A percentile compares a stretch with the other conserved stretches of the same genome.
phyloP scores from a whole-genome alignment of 345 rosid genomes.

The Ailanthus altissimus region DNA sequence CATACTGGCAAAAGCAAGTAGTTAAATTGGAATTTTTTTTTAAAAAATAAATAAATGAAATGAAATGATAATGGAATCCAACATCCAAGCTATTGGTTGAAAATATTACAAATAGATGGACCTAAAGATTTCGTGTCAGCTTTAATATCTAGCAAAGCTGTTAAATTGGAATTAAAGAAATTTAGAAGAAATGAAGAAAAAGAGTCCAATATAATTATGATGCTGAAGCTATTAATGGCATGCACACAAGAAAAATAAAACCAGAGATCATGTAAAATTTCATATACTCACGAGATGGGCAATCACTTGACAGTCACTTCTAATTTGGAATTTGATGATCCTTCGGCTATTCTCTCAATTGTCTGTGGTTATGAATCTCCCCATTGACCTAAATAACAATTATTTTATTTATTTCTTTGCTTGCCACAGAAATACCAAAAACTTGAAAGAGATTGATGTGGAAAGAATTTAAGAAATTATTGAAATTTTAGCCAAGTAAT shows the following conservation, averaged over 20 bases:
- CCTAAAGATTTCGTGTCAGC: not conserved
- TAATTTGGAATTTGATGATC: constrained; percentile 70
- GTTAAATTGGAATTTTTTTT: not conserved
- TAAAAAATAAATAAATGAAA: too few relatives aligned
- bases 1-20: constrained; percentile 50
- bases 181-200: not conserved
- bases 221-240: not conserved
- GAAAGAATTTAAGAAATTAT: too few relatives aligned
- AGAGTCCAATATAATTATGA: not conserved
- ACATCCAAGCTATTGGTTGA: not conserved
- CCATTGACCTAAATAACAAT: constrained; percentile 63
- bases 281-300: constrained; percentile 74
- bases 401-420: too few relatives aligned
- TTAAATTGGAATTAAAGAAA: not conserved
- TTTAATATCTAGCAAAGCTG: not conserved
- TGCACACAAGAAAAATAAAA: not conserved
- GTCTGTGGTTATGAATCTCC: constrained; percentile 83
- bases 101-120: not conserved
- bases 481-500: too few relatives aligned
- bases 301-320: constrained; percentile 90
- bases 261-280: not conserved
- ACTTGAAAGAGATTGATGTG: too few relatives aligned
- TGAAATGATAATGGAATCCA: not conserved
- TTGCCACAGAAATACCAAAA: too few relatives aligned
- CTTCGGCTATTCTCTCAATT: constrained; percentile 52